phyloP scores from a whole-genome alignment of 257 asterid genomes.

The Nicotiana otophora region DNA sequence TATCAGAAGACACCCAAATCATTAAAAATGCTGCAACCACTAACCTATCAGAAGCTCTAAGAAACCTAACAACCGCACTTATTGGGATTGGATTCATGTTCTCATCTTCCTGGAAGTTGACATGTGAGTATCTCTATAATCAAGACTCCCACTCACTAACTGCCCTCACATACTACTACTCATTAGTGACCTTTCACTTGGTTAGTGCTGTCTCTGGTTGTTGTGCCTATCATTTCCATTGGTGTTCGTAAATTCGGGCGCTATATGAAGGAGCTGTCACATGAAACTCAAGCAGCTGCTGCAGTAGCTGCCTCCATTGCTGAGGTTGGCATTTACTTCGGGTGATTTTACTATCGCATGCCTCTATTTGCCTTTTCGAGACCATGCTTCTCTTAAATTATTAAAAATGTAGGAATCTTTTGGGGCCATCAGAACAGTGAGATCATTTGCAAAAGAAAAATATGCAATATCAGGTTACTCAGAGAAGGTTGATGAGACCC shows the following conservation, averaged over 20 bases:
- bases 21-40: conserved; percentile 85
- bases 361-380: not conserved
- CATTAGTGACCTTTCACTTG: not conserved
- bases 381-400: not conserved
- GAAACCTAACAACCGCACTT: conserved; percentile 67
- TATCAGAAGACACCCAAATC: conserved; percentile 85
- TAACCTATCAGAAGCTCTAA: conserved; percentile 77
- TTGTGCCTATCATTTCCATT: conserved; percentile 66
- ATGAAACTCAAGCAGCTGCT: conserved; percentile 84
- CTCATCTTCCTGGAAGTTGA: conserved; percentile 69
- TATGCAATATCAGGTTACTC: conserved; percentile 61
- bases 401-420: conserved; percentile 53
- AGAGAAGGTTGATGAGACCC: conserved; percentile 72
- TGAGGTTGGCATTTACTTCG: conserved; percentile 38
- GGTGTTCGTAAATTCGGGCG: conserved; percentile 66
- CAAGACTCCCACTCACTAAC: not conserved
- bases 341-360: not conserved
- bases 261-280: conserved; percentile 67
- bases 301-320: conserved; percentile 85
- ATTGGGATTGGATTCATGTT: conserved; percentile 85
- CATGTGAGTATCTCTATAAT: conserved; percentile 26
- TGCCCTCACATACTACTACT: not conserved
- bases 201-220: conserved; percentile 69
- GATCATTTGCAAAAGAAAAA: conserved; percentile 83
- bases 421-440: conserved; percentile 80